Percentiles rank a stretch among this genome's conserved stretches.
phyloP scores from a whole-genome alignment of 352 stramenopile species.

The Globisporangium camurandrum region DNA sequence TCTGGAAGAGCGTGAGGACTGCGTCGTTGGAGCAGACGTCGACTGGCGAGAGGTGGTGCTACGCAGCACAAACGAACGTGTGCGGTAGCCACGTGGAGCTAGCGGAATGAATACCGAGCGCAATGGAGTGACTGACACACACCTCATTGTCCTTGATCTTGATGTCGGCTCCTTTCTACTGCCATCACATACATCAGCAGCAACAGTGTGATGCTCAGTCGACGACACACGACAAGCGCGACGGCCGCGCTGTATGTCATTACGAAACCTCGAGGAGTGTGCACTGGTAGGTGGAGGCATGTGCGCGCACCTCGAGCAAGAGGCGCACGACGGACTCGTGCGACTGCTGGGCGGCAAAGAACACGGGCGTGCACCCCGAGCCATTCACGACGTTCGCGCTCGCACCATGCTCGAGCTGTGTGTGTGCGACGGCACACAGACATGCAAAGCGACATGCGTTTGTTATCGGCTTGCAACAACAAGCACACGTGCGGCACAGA shows the following conservation, averaged over 20 bases:
- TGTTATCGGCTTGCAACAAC: no score
- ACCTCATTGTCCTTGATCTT: slow-evolving; percentile 41
- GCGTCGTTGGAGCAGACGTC: slow-evolving; percentile 42
- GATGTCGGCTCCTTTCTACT: slow-evolving; percentile 52
- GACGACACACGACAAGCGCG: no score
- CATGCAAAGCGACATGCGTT: no score
- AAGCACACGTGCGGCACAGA: no score
- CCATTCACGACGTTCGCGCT: slow-evolving; percentile 51
- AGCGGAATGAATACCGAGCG: no score
- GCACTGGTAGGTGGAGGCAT: no score
- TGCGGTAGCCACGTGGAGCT: background rate
- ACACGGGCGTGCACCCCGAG: slow-evolving; percentile 54
- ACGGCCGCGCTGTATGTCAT: no score
- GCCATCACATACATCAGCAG: no score
- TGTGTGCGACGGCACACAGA: no score
- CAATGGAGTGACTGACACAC: background rate
- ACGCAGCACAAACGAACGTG: background rate
- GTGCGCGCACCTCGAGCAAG: slow-evolving; percentile 33
- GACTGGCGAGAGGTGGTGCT: slow-evolving; percentile 55
- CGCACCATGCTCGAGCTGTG: slow-evolving; percentile 34
- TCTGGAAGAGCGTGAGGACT: slow-evolving; percentile 39
- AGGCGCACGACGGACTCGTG: slow-evolving; percentile 30
- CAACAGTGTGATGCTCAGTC: no score
- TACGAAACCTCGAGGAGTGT: no score
- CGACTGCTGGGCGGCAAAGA: slow-evolving; percentile 63